phyloP scores from a whole-genome alignment of 2,329 filamentous ascomycete species.

The Aspergillus floridensis region DNA sequence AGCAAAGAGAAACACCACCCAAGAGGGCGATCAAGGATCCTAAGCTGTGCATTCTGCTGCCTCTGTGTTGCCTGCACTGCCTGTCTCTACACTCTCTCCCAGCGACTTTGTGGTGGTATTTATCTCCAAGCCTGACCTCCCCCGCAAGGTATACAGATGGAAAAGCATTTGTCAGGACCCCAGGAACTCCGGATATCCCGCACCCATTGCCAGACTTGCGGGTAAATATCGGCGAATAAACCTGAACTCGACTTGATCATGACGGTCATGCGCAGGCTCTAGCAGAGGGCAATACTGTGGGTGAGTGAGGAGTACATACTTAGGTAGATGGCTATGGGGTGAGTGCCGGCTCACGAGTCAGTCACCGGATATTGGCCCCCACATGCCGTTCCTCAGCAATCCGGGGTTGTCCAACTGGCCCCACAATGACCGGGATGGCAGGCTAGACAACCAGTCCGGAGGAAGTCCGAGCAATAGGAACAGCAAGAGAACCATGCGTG shows the following conservation, averaged over 20 bases:
- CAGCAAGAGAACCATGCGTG: neutral
- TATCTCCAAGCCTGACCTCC: neutral
- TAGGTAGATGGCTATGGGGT: neutral
- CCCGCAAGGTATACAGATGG: neutral
- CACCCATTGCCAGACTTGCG: neutral
- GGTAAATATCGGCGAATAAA: conserved; percentile 1
- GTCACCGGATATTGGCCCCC: neutral
- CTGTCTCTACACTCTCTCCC: neutral
- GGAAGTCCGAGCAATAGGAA: neutral
- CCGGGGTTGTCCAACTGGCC: neutral
- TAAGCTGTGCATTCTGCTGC: conserved; percentile 5
- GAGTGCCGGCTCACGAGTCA: neutral
- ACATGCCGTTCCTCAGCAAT: neutral
- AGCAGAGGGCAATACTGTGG: neutral
- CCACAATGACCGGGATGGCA: neutral
- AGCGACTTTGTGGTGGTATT: neutral
- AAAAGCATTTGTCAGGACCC: neutral
- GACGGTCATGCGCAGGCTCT: neutral
- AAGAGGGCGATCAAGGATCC: conserved; percentile 6
- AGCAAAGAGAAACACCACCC: conserved; percentile 11
- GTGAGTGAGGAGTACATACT: neutral
- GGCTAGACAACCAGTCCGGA: neutral
- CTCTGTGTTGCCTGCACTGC: neutral
- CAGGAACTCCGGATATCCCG: neutral
- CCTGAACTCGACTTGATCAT: too few species aligned